These are phyloP conservation scores for Fusarium nisikadoi DNA, from an alignment of 2,329 filamentous ascomycete genomes.

Conservation along the genomic window DNA sequence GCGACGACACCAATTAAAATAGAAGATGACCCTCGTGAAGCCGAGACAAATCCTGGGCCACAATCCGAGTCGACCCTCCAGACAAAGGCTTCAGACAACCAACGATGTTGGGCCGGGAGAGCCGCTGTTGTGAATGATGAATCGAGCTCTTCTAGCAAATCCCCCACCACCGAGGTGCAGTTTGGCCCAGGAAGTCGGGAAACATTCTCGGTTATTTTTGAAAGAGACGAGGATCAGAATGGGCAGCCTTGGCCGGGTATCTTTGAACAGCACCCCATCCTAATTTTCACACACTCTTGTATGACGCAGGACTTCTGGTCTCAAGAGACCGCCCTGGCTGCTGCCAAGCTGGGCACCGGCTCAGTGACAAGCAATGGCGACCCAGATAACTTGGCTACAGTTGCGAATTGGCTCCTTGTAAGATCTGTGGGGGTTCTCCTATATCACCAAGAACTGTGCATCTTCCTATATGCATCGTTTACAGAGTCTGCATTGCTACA, in stretches of 20 bases:
- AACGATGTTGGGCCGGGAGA: background rate
- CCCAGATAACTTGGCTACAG: slow-evolving; percentile 36
- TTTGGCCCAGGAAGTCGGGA: slow-evolving; percentile 23
- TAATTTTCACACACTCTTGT: slow-evolving; percentile 52
- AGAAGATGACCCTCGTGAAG: background rate
- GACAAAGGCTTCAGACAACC: background rate
- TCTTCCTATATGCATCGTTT: slow-evolving; percentile 53
- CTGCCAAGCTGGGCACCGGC: slow-evolving; percentile 38
- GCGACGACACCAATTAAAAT: background rate
- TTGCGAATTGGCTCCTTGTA: slow-evolving; percentile 50
- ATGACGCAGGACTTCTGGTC: slow-evolving; percentile 48
- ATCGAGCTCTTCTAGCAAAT: background rate
- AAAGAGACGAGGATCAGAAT: slow-evolving; percentile 1
- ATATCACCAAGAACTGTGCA: slow-evolving; percentile 45
- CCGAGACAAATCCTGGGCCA: background rate
- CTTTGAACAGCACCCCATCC: slow-evolving; percentile 38
- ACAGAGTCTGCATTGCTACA: slow-evolving; percentile 37
- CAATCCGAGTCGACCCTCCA: background rate
- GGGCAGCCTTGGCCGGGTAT: slow-evolving; percentile 41
- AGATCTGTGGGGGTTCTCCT: slow-evolving; percentile 52
- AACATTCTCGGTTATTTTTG: slow-evolving; percentile 26
- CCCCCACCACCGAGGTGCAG: slow-evolving; percentile 27
- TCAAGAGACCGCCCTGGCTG: slow-evolving; percentile 7
- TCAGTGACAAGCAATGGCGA: slow-evolving; percentile 23
- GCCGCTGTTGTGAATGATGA: background rate